These are phyloP conservation scores for Phytopythium cucurbitacearum DNA, from an alignment of 352 stramenopile species.

Conservation along the genomic window DNA sequence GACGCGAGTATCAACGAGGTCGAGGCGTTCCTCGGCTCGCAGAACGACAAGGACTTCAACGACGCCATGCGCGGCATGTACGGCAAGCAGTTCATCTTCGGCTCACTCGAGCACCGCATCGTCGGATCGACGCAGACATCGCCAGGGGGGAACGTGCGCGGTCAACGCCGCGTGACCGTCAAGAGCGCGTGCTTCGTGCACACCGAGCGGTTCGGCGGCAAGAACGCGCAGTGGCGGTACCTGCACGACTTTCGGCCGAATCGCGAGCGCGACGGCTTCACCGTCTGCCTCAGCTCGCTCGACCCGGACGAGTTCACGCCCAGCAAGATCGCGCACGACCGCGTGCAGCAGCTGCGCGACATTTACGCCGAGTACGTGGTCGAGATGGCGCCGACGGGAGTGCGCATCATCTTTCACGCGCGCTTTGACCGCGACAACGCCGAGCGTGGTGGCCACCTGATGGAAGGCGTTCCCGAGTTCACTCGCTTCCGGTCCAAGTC, in stretches of 20 bases:
- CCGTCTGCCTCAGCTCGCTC: constrained; percentile 17
- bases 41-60: constrained; percentile 17
- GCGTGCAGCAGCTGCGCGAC: constrained; percentile 9
- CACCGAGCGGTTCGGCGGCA: constrained; percentile 5
- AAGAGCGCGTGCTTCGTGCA: constrained; percentile 25
- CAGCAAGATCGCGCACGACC: constrained; percentile 12
- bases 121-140: not conserved
- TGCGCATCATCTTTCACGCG: constrained; percentile 14
- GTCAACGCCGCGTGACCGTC: constrained; percentile 9
- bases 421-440: not conserved
- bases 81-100: constrained; percentile 19
- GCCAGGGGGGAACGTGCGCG: not conserved
- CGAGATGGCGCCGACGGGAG: constrained; percentile 7
- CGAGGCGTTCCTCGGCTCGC: constrained; percentile 9
- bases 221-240: constrained; percentile 31
- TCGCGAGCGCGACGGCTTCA: constrained; percentile 15
- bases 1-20: constrained; percentile 1
- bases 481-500: constrained; percentile 6
- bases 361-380: constrained; percentile 8
- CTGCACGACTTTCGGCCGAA: constrained; percentile 18
- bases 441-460: too few species aligned
- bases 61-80: constrained; percentile 18
- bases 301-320: constrained; percentile 8
- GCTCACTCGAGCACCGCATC: constrained; percentile 14
- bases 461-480: not conserved